A percentile compares a stretch with the other conserved stretches of the same genome.
Conservation (phyloP, 352 stramenopile genomes). For the Vaucheria bursata region DNA sequence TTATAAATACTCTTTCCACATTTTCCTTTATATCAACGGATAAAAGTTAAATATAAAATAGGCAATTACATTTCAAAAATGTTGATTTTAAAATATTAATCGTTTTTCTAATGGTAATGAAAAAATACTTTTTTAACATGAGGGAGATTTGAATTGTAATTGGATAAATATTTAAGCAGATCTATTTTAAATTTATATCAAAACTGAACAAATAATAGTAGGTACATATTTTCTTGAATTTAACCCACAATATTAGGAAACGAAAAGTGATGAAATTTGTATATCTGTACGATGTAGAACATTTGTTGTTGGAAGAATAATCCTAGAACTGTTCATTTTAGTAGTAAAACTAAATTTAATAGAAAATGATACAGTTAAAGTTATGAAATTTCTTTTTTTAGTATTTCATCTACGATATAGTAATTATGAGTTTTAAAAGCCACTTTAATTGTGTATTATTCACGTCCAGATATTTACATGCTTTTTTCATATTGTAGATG, state of each 20-base stretch:
- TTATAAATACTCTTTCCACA: constrained; percentile 27
- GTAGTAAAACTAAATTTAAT: not conserved
- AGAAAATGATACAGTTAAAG: not conserved
- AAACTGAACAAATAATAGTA: too few relatives aligned
- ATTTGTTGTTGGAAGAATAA: not conserved
- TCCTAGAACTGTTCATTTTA: not conserved
- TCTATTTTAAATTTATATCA: too few relatives aligned
- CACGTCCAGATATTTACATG: not conserved
- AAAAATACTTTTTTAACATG: not conserved
- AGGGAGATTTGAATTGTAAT: not conserved
- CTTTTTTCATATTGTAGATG: constrained; percentile 47
- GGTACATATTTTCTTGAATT: too few relatives aligned
- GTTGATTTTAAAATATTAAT: not conserved
- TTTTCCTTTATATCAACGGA: not conserved
- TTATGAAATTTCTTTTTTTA: not conserved
- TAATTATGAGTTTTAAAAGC: not conserved
- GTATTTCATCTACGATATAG: not conserved
- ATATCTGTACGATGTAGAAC: too few relatives aligned
- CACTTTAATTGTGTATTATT: not conserved
- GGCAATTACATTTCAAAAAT: not conserved
- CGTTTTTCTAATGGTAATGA: not conserved
- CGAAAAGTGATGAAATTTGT: too few relatives aligned
- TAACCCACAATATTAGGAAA: too few relatives aligned
- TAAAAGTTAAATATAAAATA: not conserved
- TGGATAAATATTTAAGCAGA: too few relatives aligned